phyloP scores from a whole-genome alignment of 305 asterid species.

The Fraxinus baroniana region DNA sequence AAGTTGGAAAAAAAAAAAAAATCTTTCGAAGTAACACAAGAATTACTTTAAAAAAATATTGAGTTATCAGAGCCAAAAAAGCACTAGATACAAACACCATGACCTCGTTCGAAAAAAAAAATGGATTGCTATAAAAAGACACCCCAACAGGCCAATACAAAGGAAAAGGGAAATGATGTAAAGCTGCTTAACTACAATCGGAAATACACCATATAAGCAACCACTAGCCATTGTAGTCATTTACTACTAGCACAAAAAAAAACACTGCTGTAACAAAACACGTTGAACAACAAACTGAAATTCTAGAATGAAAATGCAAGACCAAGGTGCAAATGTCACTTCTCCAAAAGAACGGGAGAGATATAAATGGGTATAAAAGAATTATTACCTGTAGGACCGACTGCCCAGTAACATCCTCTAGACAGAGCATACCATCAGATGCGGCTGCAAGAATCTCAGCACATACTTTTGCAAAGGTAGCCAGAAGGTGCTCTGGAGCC shows the following conservation, averaged over 20 bases:
- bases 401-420: constrained; percentile 69
- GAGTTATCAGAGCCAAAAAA: not conserved
- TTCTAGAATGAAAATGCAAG: not conserved
- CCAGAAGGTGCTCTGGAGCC: constrained; percentile 92
- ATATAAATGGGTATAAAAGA: not conserved
- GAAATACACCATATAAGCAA: not conserved
- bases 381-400: constrained; percentile 76
- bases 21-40: not conserved
- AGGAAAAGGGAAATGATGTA: not conserved
- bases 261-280: not conserved
- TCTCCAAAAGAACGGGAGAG: not conserved
- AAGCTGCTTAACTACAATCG: not conserved
- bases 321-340: not conserved
- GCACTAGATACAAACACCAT: not conserved
- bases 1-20: not conserved
- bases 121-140: not conserved
- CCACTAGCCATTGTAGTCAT: not conserved
- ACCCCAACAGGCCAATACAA: not conserved
- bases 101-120: not conserved
- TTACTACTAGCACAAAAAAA: not conserved
- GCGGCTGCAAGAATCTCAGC: constrained; percentile 94
- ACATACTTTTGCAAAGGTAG: constrained; percentile 93
- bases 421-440: constrained; percentile 75
- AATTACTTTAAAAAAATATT: not conserved
- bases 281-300: not conserved